These are phyloP conservation scores for Penicillium sp. DNA, from an alignment of 2,329 filamentous ascomycete species.

Conservation along the genomic window DNA sequence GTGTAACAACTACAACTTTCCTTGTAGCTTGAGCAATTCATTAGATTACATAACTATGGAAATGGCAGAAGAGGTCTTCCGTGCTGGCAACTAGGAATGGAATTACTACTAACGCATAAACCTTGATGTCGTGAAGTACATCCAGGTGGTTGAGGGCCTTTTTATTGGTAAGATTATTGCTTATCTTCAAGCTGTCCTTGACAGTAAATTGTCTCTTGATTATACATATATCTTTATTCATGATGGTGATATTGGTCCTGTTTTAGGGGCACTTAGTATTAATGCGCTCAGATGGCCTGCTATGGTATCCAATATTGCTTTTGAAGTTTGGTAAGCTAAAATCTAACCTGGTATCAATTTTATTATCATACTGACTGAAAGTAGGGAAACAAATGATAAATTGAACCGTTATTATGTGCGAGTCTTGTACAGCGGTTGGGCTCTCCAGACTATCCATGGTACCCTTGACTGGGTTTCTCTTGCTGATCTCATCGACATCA, in stretches of 20 bases:
- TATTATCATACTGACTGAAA: not conserved
- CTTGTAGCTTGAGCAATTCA: conserved; percentile 26
- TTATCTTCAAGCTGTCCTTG: conserved; percentile 25
- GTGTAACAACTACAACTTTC: conserved; percentile 37
- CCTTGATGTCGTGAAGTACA: conserved; percentile 31
- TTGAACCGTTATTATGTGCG: conserved; percentile 21
- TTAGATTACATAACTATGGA: conserved; percentile 27
- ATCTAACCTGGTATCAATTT: not conserved
- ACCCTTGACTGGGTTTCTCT: conserved; percentile 21
- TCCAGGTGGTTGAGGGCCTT: conserved; percentile 33
- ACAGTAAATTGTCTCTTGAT: conserved; percentile 21
- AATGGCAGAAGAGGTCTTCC: conserved; percentile 35
- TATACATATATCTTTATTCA: conserved; percentile 36
- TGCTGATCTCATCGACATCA: conserved; percentile 13
- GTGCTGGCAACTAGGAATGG: conserved; percentile 41
- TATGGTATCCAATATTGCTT: conserved; percentile 37
- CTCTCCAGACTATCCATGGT: conserved; percentile 20
- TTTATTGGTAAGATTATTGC: conserved; percentile 36
- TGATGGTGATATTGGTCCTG: conserved; percentile 36
- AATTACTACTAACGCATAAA: conserved; percentile 39
- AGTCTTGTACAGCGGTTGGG: conserved; percentile 26
- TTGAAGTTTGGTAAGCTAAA: conserved; percentile 34
- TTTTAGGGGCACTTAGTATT: conserved; percentile 34
- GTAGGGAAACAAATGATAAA: conserved; percentile 21
- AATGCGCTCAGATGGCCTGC: conserved; percentile 35